These are phyloP conservation scores for Neospora caninum DNA, from an alignment of 169 alveolate genomes.

Conservation along the genomic window DNA sequence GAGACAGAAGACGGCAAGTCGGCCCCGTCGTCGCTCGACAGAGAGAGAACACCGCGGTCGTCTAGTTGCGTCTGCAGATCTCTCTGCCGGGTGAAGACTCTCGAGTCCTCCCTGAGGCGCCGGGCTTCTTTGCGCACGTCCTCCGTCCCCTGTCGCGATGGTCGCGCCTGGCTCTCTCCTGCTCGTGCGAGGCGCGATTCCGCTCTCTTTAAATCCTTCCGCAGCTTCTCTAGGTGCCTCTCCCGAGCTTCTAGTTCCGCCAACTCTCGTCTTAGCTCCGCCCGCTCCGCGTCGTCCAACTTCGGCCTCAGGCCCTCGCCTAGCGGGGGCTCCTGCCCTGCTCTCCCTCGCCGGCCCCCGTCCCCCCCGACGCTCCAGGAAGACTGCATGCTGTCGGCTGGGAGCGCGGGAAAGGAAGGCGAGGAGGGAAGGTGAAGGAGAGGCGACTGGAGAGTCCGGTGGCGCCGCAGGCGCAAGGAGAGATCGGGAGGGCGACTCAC, in stretches of 20 bases:
- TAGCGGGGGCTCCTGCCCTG: too few species aligned
- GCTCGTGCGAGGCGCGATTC: neutral
- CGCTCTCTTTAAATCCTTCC: neutral
- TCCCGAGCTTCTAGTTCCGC: neutral
- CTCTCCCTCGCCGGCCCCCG: too few species aligned
- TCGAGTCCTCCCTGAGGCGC: neutral
- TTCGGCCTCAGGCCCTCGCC: neutral
- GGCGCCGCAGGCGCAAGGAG: neutral
- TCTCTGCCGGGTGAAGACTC: neutral
- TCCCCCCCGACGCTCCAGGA: neutral
- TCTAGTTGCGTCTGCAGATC: neutral
- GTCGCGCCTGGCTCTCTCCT: neutral
- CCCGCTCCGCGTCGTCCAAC: neutral
- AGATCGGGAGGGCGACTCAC: neutral
- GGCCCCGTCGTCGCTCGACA: neutral
- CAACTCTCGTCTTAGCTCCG: neutral
- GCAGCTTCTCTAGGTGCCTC: neutral
- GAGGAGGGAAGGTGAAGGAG: neutral
- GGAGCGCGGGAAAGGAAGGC: neutral
- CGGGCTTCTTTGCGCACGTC: neutral
- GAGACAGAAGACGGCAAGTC: neutral
- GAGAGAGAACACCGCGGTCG: neutral
- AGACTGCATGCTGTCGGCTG: neutral
- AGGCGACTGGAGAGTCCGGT: slow-evolving; percentile 12
- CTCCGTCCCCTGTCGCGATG: neutral